These are phyloP conservation scores for Nakataea oryzae DNA, from an alignment of 2,329 filamentous ascomycete species.

Conservation along the genomic window DNA sequence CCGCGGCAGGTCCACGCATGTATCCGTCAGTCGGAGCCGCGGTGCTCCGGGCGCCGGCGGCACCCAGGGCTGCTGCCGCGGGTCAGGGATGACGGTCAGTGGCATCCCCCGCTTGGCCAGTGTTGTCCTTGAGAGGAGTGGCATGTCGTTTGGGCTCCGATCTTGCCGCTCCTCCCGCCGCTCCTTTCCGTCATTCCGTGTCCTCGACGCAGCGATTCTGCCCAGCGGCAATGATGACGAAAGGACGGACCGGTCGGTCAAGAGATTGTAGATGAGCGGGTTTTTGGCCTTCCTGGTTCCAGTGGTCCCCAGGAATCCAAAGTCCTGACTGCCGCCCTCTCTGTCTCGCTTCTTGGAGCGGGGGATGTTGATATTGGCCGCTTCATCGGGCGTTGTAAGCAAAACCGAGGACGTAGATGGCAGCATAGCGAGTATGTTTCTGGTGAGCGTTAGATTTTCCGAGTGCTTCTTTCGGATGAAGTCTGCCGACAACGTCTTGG, in stretches of 20 bases:
- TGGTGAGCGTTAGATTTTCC: constrained; percentile 65
- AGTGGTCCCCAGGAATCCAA: constrained; percentile 36
- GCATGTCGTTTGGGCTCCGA: neutral
- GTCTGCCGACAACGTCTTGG: constrained; percentile 4
- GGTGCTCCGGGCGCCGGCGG: constrained; percentile 49
- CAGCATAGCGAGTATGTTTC: constrained; percentile 60
- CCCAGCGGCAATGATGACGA: constrained; percentile 81
- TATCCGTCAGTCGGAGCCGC: constrained; percentile 62
- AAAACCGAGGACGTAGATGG: constrained; percentile 79
- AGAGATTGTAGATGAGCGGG: constrained; percentile 85
- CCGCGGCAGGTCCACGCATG: constrained; percentile 70
- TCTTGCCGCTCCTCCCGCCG: neutral
- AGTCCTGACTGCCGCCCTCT: constrained; percentile 10
- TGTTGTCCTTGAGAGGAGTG: constrained; percentile 44
- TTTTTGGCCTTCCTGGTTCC: constrained; percentile 54
- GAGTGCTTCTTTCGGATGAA: constrained; percentile 34
- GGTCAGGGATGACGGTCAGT: constrained; percentile 70
- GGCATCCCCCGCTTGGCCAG: constrained; percentile 89
- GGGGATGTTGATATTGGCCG: constrained; percentile 41
- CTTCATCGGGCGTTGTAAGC: constrained; percentile 78
- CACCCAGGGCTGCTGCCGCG: constrained; percentile 54
- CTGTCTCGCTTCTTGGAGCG: neutral
- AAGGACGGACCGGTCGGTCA: constrained; percentile 88
- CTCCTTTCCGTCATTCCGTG: neutral
- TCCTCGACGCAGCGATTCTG: constrained; percentile 32